Evolutionary conservation across 805 yeast genomes (phyloP).

Genomic region (Wickerhamomyces silvicola): DNA sequence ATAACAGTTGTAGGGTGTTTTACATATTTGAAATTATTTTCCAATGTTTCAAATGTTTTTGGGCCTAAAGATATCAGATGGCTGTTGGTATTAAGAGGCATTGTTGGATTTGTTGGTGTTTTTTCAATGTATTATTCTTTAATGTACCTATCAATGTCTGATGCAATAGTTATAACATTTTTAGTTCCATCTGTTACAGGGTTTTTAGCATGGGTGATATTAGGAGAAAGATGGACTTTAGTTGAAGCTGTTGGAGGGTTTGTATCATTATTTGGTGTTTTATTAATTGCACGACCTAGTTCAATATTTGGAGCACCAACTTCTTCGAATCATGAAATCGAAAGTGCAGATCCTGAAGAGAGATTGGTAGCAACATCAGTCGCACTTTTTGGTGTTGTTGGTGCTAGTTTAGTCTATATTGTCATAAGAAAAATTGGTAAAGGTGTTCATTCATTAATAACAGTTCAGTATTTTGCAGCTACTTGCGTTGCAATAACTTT

Average conservation of each 20-base stretch:
- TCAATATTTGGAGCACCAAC: conserved; percentile 51
- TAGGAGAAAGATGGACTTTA: conserved; percentile 60
- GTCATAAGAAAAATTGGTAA: conserved; percentile 70
- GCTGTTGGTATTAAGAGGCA: conserved; percentile 55
- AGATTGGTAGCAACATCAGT: conserved; percentile 57
- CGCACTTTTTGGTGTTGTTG: conserved; percentile 61
- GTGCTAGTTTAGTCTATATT: conserved; percentile 65
- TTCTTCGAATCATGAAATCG: conserved; percentile 32
- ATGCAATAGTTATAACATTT: conserved; percentile 76
- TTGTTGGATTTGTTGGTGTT: conserved; percentile 74
- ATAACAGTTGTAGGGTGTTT: conserved; percentile 60
- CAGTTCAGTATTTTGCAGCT: conserved; percentile 72
- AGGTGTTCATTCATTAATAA: conserved; percentile 71
- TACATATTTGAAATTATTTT: conserved; percentile 44
- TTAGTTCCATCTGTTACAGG: conserved; percentile 74
- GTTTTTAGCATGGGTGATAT: conserved; percentile 57
- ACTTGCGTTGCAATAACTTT: conserved; percentile 50
- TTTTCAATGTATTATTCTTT: conserved; percentile 72
- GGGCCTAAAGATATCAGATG: conserved; percentile 59
- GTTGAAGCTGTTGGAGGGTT: conserved; percentile 66
- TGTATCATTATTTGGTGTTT: conserved; percentile 66
- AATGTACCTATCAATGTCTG: conserved; percentile 68
- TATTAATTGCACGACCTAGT: conserved; percentile 75
- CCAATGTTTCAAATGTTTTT: conserved; percentile 55
- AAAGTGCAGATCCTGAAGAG: conserved; percentile 45